Evolutionary conservation across 1,139 yeast genomes (phyloP), one percentile per base, ranked within the genome.

Genomic region (Taphrina communis): DNA sequence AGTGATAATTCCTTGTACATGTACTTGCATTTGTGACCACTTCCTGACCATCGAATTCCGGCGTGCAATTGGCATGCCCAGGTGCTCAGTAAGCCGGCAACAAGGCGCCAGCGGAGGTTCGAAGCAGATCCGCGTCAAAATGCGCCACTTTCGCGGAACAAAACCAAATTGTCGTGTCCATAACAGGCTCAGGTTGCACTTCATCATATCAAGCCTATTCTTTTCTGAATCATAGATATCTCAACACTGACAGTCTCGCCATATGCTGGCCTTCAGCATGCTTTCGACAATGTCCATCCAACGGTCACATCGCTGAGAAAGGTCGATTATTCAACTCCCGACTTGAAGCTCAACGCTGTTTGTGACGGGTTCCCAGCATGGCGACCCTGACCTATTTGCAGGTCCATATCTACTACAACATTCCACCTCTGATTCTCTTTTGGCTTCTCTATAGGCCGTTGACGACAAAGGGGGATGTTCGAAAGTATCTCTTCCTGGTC

Each of bases 351-450:
- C 31, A 25, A 25, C 31, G 4, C 31, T 25, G 31, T 25, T 25
- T 4, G 31, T 25, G 31, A 4, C 31, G 31, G 31, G 3, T 44
- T 19, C 6, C n/a, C 3, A 39, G 6, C 17, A 42, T 50, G 61
- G 46, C 51, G 48, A 63, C 35, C 55, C 19, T 63, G 61, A 63
- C 67, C n/a, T 63, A 63, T 46, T 55, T 63, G 12, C 67, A 63
- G 38, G 67, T 63, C 48, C 67, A 63, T 35, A 38, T 55, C 36
- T 63, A 55, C 55, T 63, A 63, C 55, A 63, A 63, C 35, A 57
- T 66, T 17, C 69, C 69, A 19, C 69, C 66, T 8, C 56, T 66
- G 35, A 21, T 66, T 52, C 42, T 59, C 46, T 36, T 59, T 48
- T 36, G 42, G 21, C 56, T 66, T 7, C 50, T 60, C n/a, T 60